These are phyloP conservation scores for Patellifolia procumbens DNA, from an alignment of 179 eudicot genomes.

Conservation along the genomic window DNA sequence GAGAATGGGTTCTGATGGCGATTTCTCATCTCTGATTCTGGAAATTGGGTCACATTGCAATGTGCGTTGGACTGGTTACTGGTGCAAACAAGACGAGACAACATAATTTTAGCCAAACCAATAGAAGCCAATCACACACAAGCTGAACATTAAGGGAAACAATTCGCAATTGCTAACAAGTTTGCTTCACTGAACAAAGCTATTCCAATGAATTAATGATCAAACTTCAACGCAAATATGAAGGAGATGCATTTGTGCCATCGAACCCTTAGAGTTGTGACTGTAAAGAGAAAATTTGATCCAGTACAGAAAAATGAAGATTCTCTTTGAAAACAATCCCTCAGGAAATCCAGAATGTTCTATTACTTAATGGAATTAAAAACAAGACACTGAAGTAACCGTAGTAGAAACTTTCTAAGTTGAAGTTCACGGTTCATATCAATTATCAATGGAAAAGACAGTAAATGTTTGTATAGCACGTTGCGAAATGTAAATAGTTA, in stretches of 20 bases:
- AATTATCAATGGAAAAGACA: background rate
- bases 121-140: background rate
- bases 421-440: background rate
- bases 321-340: background rate
- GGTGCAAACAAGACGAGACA: conserved; percentile 23
- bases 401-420: background rate
- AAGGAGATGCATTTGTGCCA: background rate
- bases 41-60: conserved; percentile 57
- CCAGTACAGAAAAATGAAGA: background rate
- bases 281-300: background rate
- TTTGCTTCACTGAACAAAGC: background rate
- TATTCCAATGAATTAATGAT: background rate
- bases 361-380: background rate
- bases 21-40: conserved; percentile 41
- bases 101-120: background rate
- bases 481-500: background rate
- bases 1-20: conserved; percentile 49
- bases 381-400: background rate
- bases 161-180: too few relatives aligned
- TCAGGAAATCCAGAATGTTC: background rate
- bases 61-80: conserved; percentile 42
- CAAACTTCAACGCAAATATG: background rate
- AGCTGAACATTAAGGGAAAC: background rate
- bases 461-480: background rate
- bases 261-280: background rate